Percentiles rank a stretch among this genome's conserved stretches.
Conservation (phyloP, 371 early-diverging fungal species). For the Umbelopsis sp. region DNA sequence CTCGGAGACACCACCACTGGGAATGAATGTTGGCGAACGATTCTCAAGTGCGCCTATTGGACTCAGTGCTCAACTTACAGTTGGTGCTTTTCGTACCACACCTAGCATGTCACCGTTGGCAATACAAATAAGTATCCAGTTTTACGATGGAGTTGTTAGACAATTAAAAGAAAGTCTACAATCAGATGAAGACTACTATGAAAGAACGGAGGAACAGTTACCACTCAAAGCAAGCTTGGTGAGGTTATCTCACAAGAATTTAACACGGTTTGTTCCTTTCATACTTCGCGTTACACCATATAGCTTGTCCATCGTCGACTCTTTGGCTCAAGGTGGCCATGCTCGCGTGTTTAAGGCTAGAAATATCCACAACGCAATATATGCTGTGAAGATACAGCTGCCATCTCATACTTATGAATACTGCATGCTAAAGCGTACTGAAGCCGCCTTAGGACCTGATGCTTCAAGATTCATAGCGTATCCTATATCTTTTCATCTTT, state of each 20-base stretch:
- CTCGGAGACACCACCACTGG: too few species aligned
- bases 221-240: neutral
- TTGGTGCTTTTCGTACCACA: too few species aligned
- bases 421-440: slow-evolving; percentile 37
- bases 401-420: slow-evolving; percentile 50
- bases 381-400: slow-evolving; percentile 40
- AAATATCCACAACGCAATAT: neutral
- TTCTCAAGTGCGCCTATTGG: too few species aligned
- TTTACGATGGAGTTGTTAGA: neutral
- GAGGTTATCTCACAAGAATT: slow-evolving; percentile 10
- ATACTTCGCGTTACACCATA: slow-evolving; percentile 11
- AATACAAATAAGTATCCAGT: too few species aligned
- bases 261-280: slow-evolving; percentile 21
- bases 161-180: neutral
- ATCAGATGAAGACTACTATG: neutral
- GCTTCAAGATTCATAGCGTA: neutral
- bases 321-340: slow-evolving; percentile 49
- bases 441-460: slow-evolving; percentile 16
- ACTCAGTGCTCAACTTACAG: too few species aligned
- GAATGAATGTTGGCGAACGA: too few species aligned
- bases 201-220: neutral
- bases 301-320: slow-evolving; percentile 23
- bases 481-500: slow-evolving; percentile 21
- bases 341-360: slow-evolving; percentile 38
- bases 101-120: too few species aligned